Base-by-base conservation (phyloP, 2,329 filamentous ascomycete genomes). In the Aspergillus sp. region DNA sequence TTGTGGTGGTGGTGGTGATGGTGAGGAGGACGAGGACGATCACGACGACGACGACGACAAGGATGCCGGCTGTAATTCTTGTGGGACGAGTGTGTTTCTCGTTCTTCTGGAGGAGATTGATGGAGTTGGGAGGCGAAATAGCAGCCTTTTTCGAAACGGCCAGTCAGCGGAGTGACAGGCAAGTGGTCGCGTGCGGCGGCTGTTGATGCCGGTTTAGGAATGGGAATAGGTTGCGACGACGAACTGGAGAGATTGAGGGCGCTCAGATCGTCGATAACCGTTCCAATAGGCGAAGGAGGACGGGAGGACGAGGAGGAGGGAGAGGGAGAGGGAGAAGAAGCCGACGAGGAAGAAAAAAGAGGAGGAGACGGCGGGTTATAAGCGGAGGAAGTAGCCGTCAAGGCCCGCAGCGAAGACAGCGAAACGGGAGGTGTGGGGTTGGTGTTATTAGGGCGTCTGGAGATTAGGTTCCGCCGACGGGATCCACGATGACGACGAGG, bases 371-470 rank as follows among this genome's bases (percentile, higher is more conserved):
- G 63, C 7, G 64, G 64, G 42, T 56, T 61, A 62, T 64, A 64
- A 51, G 62, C 58, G 36, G 65, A 67, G 2, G 60, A 61, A 30
- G 65, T 68, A 28, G 64, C 59, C 36, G 63, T 66, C 44, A 68
- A 52, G 52, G 65, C 65, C 40, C 65, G 58, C 45, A 68, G 46
- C 48, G 65, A 68, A 3, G 65, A 68, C 40, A 67, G 53, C 26
- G 63, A 67, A 33, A 67, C 60, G 35, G 62, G 63, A 46, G 64
- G 65, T 56, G 65, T 64, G 58, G 63, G 62, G 63, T 64, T 63
- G 66, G 63, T 53, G 63, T 62, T 63, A 66, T 19, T 19, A 19
- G 19, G 19, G 19, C 19, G 64, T 53, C 61, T 65, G 49, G 58
- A 56, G 52, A 68, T 64, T 51, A 68, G 49, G 54, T 53, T 62